Percentiles rank a stretch among this genome's conserved stretches.
phyloP scores from a whole-genome alignment of 2,329 filamentous ascomycete species.

The Thermothelomyces thermophilus region DNA sequence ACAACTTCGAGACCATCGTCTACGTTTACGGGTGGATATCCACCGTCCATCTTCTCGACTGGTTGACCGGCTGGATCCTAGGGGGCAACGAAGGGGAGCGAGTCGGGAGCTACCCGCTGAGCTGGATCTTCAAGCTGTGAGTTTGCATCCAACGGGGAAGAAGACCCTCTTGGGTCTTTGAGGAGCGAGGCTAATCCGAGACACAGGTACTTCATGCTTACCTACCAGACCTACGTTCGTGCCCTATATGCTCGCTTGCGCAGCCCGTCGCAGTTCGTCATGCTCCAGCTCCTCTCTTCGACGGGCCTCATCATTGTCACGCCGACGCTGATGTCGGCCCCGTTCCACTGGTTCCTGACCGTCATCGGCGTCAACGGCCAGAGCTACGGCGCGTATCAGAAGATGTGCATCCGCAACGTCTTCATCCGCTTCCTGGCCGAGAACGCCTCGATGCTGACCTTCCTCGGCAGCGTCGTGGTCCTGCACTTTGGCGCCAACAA shows the following conservation, averaged over 20 bases:
- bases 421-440: constrained; percentile 62
- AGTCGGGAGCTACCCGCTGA: constrained; percentile 63
- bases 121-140: constrained; percentile 64
- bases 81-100: constrained; percentile 59
- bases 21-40: constrained; percentile 66
- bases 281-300: constrained; percentile 58
- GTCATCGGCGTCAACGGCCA: constrained; percentile 51
- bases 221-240: constrained; percentile 65
- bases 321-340: constrained; percentile 56
- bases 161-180: too few species aligned
- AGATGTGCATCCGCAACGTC: constrained; percentile 58
- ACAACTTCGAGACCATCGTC: constrained; percentile 58
- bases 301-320: constrained; percentile 56
- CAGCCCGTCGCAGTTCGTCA: constrained; percentile 57
- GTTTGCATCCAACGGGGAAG: too few species aligned
- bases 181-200: not conserved
- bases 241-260: constrained; percentile 62
- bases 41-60: constrained; percentile 59
- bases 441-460: constrained; percentile 62
- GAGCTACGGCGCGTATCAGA: constrained; percentile 57
- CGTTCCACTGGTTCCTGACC: constrained; percentile 49
- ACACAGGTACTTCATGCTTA: constrained; percentile 57
- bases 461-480: constrained; percentile 58
- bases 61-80: constrained; percentile 59
- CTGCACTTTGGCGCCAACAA: constrained; percentile 62